A percentile compares a stretch with the other conserved stretches of the same genome.
These are phyloP conservation scores for Lolium rigidum DNA, from an alignment of 176 grass and related monocot species.

Conservation along the genomic window DNA sequence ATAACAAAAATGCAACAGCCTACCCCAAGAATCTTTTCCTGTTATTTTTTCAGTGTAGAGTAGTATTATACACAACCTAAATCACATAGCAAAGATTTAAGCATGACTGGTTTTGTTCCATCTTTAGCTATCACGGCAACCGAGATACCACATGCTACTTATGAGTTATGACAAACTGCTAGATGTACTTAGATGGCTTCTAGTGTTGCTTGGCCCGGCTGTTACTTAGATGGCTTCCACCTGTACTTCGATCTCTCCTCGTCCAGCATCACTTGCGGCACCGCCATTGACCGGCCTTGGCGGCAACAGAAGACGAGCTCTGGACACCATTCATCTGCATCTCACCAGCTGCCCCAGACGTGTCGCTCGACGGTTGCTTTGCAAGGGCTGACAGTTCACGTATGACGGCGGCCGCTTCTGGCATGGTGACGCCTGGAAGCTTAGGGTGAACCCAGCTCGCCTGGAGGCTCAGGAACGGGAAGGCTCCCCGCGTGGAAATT, in stretches of 20 bases:
- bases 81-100: not conserved
- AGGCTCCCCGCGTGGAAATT: conserved; percentile 10
- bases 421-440: conserved; percentile 67
- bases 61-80: not conserved
- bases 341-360: conserved; percentile 30
- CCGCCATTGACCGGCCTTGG: conserved; percentile 4
- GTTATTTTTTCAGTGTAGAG: not conserved
- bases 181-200: conserved; percentile 12
- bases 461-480: too few relatives aligned
- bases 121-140: not conserved
- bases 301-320: conserved; percentile 10
- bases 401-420: conserved; percentile 75
- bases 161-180: not conserved
- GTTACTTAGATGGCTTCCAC: conserved; percentile 40
- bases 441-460: conserved; percentile 72
- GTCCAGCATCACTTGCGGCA: conserved; percentile 15
- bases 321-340: not conserved
- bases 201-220: not conserved
- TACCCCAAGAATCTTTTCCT: not conserved
- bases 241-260: conserved; percentile 42
- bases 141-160: too few relatives aligned
- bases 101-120: conserved; percentile 16
- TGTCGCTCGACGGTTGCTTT: conserved; percentile 48
- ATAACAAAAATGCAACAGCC: not conserved
- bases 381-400: conserved; percentile 11